Conservation (phyloP, 2,329 filamentous ascomycete species). For the Lasiodiplodia sp. region DNA sequence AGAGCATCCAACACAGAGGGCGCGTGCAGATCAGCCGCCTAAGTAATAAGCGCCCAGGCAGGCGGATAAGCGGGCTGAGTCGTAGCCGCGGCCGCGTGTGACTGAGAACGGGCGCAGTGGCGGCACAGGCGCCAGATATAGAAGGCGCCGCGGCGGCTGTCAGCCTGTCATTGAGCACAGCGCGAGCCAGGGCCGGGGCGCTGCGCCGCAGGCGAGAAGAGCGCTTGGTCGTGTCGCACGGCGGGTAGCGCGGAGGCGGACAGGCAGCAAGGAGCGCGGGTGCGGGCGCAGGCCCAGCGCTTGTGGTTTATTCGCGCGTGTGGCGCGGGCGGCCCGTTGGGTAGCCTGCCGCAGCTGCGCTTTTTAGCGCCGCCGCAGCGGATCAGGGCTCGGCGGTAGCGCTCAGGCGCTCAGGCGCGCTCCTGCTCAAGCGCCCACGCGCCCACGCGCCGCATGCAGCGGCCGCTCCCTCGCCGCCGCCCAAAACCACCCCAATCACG, state of each 20-base stretch:
- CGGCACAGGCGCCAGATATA: not conserved
- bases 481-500: not conserved
- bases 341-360: not conserved
- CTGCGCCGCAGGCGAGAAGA: not conserved
- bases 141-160: not conserved
- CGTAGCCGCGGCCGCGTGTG: not conserved
- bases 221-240: not conserved
- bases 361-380: not conserved
- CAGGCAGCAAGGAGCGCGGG: not conserved
- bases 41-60: not conserved
- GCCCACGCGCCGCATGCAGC: too few relatives aligned
- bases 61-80: not conserved
- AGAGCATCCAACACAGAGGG: conserved; percentile 1
- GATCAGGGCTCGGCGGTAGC: not conserved
- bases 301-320: not conserved
- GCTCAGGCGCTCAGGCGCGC: not conserved
- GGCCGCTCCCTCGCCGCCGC: too few relatives aligned
- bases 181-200: not conserved
- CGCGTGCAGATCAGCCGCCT: conserved; percentile 15
- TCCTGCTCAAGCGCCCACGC: not conserved
- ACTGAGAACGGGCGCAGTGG: not conserved
- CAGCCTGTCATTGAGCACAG: not conserved
- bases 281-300: not conserved
- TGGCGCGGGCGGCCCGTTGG: not conserved
- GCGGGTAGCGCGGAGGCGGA: not conserved